These are phyloP conservation scores for Eutypa lata DNA, from an alignment of 2,329 filamentous ascomycete genomes.

Conservation along the genomic window DNA sequence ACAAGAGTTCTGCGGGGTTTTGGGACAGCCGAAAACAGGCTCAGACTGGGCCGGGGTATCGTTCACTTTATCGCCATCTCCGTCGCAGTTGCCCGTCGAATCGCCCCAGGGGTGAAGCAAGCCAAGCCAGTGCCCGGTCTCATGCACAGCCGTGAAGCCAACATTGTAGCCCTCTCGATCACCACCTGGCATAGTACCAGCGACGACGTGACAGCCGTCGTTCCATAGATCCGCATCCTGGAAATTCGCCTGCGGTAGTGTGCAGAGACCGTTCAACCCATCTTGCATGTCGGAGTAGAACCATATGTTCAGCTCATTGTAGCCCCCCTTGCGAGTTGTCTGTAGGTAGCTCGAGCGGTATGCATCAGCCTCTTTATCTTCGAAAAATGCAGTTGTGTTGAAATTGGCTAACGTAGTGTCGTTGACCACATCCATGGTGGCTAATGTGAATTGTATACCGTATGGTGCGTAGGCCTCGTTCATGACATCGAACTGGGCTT, in stretches of 20 bases:
- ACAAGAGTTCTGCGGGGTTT: slow-evolving; percentile 28
- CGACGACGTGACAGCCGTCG: slow-evolving; percentile 25
- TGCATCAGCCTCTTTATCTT: background rate
- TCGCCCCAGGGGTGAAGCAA: slow-evolving; percentile 39
- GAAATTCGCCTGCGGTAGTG: background rate
- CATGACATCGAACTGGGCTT: background rate
- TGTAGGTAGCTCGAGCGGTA: background rate
- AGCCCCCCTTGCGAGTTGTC: background rate
- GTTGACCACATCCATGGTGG: background rate
- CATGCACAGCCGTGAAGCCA: slow-evolving; percentile 37
- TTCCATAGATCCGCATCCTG: background rate
- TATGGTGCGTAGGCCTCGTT: background rate
- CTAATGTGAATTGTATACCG: background rate
- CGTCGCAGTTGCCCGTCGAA: slow-evolving; percentile 34
- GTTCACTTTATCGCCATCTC: slow-evolving; percentile 34
- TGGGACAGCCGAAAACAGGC: slow-evolving; percentile 34
- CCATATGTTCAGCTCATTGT: background rate
- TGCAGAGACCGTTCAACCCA: background rate
- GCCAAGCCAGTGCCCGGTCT: slow-evolving; percentile 43
- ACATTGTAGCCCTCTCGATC: slow-evolving; percentile 29
- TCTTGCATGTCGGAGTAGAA: background rate
- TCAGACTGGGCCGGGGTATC: slow-evolving; percentile 38
- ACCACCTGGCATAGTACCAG: slow-evolving; percentile 28
- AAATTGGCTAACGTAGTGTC: background rate
- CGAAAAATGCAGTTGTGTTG: background rate